Evolutionary conservation across 306 rosid genomes (phyloP).

Genomic region (Vicia villosa): DNA sequence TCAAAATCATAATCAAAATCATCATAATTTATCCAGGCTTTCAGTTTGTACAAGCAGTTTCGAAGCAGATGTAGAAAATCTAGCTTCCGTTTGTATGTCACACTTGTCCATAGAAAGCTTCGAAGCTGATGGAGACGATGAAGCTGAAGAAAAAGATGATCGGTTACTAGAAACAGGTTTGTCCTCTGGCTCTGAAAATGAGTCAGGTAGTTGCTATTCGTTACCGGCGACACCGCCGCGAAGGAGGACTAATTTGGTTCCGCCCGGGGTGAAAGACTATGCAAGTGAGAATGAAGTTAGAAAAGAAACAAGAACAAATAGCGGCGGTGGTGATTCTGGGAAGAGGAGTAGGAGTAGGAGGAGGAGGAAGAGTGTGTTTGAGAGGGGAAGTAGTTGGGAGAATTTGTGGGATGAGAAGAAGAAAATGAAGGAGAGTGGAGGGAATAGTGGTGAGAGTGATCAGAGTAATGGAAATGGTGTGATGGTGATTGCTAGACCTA

Average conservation of each 20-base stretch:
- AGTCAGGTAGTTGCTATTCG: slow-evolving; percentile 50
- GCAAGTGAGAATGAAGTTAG: slow-evolving; percentile 61
- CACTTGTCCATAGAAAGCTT: slow-evolving; percentile 58
- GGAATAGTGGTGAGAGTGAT: slow-evolving; percentile 50
- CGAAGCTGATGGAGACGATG: slow-evolving; percentile 44
- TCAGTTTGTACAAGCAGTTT: slow-evolving; percentile 58
- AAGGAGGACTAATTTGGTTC: slow-evolving; percentile 29
- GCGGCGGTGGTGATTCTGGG: not conserved
- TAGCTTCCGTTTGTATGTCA: slow-evolving; percentile 47
- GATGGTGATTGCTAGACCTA: slow-evolving; percentile 68
- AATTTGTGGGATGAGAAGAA: slow-evolving; percentile 20
- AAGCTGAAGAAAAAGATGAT: slow-evolving; percentile 54
- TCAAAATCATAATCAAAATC: slow-evolving; percentile 21
- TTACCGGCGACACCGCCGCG: slow-evolving; percentile 62
- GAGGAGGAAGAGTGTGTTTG: slow-evolving; percentile 40
- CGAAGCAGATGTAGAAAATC: slow-evolving; percentile 39
- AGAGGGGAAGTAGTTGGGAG: slow-evolving; percentile 12
- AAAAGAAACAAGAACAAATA: not conserved
- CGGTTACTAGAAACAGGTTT: not conserved
- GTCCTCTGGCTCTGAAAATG: slow-evolving; percentile 62
- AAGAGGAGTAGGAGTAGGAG: slow-evolving; percentile 32
- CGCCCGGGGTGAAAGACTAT: slow-evolving; percentile 46
- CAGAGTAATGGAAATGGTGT: slow-evolving; percentile 47
- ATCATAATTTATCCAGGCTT: slow-evolving; percentile 60
- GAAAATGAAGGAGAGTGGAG: slow-evolving; percentile 14